Base-by-base conservation (phyloP, 495 filamentous ascomycete species). In the Xylaria grammica region DNA sequence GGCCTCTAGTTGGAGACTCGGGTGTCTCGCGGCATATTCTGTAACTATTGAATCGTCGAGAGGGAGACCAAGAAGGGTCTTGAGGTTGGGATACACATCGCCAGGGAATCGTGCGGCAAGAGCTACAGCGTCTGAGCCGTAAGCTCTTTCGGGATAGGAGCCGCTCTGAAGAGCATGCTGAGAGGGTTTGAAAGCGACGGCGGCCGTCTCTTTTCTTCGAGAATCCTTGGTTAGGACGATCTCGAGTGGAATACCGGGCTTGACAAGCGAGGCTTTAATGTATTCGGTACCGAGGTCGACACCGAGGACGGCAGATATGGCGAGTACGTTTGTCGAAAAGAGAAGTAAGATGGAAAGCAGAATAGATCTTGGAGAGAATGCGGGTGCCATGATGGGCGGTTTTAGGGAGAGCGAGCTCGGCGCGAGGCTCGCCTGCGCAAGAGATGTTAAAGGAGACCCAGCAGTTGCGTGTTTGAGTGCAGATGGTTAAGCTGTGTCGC, bases 201-300 rank as follows among this genome's bases (percentile, higher is more conserved):
- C 94, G 4, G 94, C 91, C 22, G 82, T 84, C 74, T 99, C 96
- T 81, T 99, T 99, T 69, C 95, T 90, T 75, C 96, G 91, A 38
- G 95, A 97, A 77, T 99, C 95, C 75, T 97, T 98, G n/a, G 92
- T 97, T 59, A 97, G 85, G 73, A 99, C 93, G 67, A 99, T 98
- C 72, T 98, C 96, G 75, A 98, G 92, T 11, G 96, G 96, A 62
- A 97, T 96, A 65, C 95, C 95, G 3, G 96, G 96, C 76, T 99
- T 99, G 63, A 99, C 94, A 30, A 98, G 86, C 2, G 92, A 88
- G 17, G 94, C 94, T 84, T 98, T 99, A 74, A 99, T 89, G 78
- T 97, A 97, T 78, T 96, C 93, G 49, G 96, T 97, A 55, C 95
- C 95, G 13, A 99, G 83, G 79, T 99, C 95, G 67, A 99, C 84